Evolutionary conservation across 2,329 filamentous ascomycete genomes (phyloP), one percentile per base, ranked within the genome.

Genomic region (Penicillium sp.): DNA sequence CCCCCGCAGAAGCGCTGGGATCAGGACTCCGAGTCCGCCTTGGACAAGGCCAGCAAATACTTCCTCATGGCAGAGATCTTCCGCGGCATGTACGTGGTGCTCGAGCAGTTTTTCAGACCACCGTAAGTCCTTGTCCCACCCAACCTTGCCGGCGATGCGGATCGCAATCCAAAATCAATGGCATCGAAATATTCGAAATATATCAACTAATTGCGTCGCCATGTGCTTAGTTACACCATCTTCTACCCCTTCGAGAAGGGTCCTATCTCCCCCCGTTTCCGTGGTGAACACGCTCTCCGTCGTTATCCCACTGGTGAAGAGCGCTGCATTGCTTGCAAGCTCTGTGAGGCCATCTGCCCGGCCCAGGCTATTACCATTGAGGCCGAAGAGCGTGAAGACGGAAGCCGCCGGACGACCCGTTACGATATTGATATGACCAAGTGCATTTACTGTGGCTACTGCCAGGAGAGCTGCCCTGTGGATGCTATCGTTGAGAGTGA

Each of bases 401-500:
- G 94, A 62, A 95, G 90, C 72, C 87, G 94, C 77, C 87, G 94
- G 73, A 99, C 94, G 50, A 97, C 93, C 58, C 87, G 93, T 74
- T 99, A 99, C 80, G 94, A 99, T 76, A 97, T 99, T 73, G 94
- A 99, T 79, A 99, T 99, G 94, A 97, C 94, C 72, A 99, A 99
- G 84, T 99, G 94, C 81, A 99, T 99, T 78, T 99, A 97, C 86
- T 97, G 94, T 76, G 94, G 94, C 50, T 95, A 96, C 81, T 97
- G 94, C 85, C 93, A 97, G 81, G 94, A 99, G 82, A 96, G 90
- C 64, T 99, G 94, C 80, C 94, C 94, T 43, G 94, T 99, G 53
- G 94, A 99, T 78, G 94, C 94, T 58, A 99, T 90, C 76, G 88
- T 90, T 57, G 88, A 90, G 74, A 84, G 83, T 84, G 72, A 71